phyloP scores from a whole-genome alignment of 2,329 filamentous ascomycete genomes.

The Didymellaceae sp. region DNA sequence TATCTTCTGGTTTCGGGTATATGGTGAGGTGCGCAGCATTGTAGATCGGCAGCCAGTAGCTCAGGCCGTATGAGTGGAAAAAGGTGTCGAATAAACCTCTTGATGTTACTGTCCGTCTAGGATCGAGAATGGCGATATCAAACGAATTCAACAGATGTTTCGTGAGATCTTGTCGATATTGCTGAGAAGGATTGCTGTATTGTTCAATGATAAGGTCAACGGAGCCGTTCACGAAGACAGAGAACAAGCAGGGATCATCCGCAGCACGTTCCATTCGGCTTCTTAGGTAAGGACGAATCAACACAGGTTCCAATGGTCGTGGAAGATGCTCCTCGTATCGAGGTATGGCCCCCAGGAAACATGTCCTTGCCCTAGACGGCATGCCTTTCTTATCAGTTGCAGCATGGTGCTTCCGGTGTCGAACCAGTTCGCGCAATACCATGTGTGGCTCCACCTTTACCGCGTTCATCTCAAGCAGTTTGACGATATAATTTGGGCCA shows the following conservation, averaged over 20 bases:
- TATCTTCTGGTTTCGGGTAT: not conserved
- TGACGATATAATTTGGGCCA: not conserved
- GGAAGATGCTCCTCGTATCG: not conserved
- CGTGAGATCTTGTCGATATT: not conserved
- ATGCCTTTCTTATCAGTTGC: not conserved
- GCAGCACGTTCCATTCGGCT: not conserved
- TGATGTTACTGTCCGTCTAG: no score
- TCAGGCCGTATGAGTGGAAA: not conserved
- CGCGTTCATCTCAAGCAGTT: not conserved
- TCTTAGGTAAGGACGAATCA: not conserved
- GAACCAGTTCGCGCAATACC: not conserved
- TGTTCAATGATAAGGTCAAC: not conserved
- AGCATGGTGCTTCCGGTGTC: not conserved
- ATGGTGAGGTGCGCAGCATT: not conserved
- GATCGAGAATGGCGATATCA: not conserved
- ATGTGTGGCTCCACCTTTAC: not conserved
- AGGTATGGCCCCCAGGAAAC: not conserved
- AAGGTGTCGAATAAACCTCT: not conserved
- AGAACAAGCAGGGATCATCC: not conserved
- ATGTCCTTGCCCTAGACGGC: not conserved
- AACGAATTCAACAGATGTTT: not conserved
- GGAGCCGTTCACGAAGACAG: not conserved
- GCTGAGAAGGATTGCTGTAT: no score
- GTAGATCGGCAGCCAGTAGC: constrained; percentile 1
- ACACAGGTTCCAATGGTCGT: not conserved